Percentiles rank a stretch among this genome's conserved stretches.
Conservation (phyloP, 257 asterid species). For the Solanum tarijense region DNA sequence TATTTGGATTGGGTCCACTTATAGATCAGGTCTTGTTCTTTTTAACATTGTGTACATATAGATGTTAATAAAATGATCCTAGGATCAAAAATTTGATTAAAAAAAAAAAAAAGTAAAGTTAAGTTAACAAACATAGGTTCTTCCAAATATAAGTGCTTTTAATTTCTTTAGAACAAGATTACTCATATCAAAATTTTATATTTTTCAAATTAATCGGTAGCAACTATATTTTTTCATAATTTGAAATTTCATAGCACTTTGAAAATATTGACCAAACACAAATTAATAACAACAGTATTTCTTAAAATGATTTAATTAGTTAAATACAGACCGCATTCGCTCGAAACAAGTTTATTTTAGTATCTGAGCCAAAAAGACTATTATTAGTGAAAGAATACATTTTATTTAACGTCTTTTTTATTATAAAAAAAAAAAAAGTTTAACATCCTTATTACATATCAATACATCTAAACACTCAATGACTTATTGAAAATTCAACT, state of each 20-base stretch:
- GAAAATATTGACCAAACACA: too few species aligned
- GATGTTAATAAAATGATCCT: too few species aligned
- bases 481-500: constrained; percentile 25
- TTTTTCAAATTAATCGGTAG: background rate
- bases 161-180: too few species aligned
- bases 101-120: background rate
- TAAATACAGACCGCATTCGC: background rate
- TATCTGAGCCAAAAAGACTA: too few species aligned
- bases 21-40: too few species aligned
- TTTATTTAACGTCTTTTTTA: background rate
- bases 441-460: background rate
- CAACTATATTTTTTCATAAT: too few species aligned
- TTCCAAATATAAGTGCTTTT: background rate
- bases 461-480: background rate
- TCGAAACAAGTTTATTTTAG: background rate
- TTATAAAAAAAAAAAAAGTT: too few species aligned
- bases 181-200: background rate
- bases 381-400: background rate
- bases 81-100: too few species aligned
- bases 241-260: too few species aligned
- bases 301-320: background rate
- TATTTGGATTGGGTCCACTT: too few species aligned
- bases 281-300: background rate
- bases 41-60: too few species aligned
- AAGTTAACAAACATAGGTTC: background rate